Conservation (phyloP, 2,329 filamentous ascomycete species). For the Alternaria consortialis region DNA sequence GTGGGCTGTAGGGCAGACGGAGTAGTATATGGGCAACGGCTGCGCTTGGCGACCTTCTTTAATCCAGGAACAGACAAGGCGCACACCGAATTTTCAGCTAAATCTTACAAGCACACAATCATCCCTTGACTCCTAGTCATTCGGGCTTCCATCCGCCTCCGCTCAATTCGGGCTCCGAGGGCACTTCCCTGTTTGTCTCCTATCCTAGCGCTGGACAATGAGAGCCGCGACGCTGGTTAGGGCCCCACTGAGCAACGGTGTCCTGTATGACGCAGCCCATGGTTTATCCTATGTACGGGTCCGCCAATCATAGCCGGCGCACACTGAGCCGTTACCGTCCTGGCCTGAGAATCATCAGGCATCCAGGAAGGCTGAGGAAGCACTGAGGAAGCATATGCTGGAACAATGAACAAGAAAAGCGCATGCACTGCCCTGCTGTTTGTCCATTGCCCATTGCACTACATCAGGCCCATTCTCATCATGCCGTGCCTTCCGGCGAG, state of each 20-base stretch:
- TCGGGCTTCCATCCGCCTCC: conserved; percentile 14
- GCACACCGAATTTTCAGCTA: conserved; percentile 18
- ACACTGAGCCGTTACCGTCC: background rate
- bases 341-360: conserved; percentile 7
- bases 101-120: conserved; percentile 17
- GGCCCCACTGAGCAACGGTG: conserved; percentile 18
- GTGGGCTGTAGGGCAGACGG: conserved; percentile 8
- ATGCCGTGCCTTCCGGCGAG: conserved; percentile 28
- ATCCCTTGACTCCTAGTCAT: conserved; percentile 16
- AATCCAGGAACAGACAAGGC: conserved; percentile 20
- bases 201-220: conserved; percentile 13
- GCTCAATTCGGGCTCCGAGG: conserved; percentile 15
- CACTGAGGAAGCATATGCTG: background rate
- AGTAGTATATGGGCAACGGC: conserved; percentile 15
- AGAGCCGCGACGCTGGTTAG: conserved; percentile 18
- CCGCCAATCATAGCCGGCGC: conserved; percentile 8
- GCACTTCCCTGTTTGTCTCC: conserved; percentile 19
- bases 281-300: background rate
- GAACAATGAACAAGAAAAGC: background rate
- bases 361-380: background rate
- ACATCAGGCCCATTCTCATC: background rate
- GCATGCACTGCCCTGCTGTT: conserved; percentile 6
- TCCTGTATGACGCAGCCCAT: conserved; percentile 18
- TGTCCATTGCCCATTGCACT: background rate
- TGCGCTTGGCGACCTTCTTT: conserved; percentile 3